phyloP scores from a whole-genome alignment of 1,284 basidiomycete species.

The Pseudozyma pruni region DNA sequence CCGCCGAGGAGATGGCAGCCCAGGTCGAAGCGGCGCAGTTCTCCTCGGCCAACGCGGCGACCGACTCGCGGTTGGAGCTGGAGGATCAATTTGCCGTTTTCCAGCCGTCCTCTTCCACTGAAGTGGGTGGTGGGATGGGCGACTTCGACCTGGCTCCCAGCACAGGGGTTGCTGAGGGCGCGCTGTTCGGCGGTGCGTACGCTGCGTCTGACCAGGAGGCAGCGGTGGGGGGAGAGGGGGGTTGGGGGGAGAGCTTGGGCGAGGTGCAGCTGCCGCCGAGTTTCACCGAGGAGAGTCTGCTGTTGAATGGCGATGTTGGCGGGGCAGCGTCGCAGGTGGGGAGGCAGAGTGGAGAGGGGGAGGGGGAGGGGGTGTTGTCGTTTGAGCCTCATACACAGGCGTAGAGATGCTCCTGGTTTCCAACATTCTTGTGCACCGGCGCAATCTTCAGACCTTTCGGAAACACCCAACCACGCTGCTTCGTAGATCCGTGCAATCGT shows the following conservation, averaged over 20 bases:
- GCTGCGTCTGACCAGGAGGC: background rate
- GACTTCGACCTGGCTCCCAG: conserved; percentile 1
- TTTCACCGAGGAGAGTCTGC: conserved; percentile 8
- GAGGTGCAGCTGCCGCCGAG: conserved; percentile 12
- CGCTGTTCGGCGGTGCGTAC: too few relatives aligned
- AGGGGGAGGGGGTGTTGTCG: background rate
- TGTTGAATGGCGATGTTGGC: background rate
- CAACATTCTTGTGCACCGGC: too few relatives aligned
- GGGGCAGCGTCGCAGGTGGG: background rate
- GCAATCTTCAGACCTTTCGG: too few relatives aligned
- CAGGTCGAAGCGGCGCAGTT: conserved; percentile 25
- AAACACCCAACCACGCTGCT: too few relatives aligned
- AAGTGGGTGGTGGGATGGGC: background rate
- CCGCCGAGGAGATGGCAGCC: background rate
- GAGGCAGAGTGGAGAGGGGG: background rate
- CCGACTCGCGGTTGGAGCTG: conserved; percentile 20
- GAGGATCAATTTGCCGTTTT: conserved; percentile 35
- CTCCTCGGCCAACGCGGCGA: conserved; percentile 9
- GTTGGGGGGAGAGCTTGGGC: background rate
- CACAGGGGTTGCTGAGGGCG: background rate
- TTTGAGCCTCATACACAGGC: conserved; percentile 37
- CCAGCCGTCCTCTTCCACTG: background rate
- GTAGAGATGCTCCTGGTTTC: too few relatives aligned
- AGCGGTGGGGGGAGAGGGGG: background rate
- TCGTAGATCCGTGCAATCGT: too few relatives aligned